A percentile compares a stretch with the other conserved stretches of the same genome.
Evolutionary conservation across 2,329 filamentous ascomycete species (phyloP).

Genomic region (Cadophora sp.): DNA sequence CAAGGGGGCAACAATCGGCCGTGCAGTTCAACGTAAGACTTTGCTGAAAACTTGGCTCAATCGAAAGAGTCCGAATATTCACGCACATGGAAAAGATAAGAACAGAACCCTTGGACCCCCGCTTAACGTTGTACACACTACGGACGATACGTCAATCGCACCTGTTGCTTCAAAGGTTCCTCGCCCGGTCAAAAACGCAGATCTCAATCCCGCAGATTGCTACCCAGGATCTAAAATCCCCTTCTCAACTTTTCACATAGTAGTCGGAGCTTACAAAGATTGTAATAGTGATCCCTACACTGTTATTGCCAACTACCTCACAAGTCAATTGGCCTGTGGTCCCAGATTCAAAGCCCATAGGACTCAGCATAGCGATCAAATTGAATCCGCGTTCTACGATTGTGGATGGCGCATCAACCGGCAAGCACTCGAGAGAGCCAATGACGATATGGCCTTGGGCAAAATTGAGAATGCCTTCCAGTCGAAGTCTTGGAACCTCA

Average conservation of each 20-base stretch:
- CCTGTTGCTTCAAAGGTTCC: not conserved
- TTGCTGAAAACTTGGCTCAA: slow-evolving; percentile 21
- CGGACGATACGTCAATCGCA: not conserved
- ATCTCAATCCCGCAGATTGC: not conserved
- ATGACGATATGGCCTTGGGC: slow-evolving; percentile 19
- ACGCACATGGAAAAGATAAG: slow-evolving; percentile 20
- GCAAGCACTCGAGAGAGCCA: slow-evolving; percentile 19
- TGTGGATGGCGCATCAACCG: slow-evolving; percentile 32
- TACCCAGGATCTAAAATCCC: slow-evolving; percentile 29
- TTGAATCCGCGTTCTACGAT: slow-evolving; percentile 31
- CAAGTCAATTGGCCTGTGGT: slow-evolving; percentile 1
- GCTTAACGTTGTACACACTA: slow-evolving; percentile 26
- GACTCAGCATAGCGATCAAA: slow-evolving; percentile 16
- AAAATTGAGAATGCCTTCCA: slow-evolving; percentile 16
- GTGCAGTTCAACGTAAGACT: not conserved
- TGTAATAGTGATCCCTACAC: not conserved
- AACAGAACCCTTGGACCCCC: slow-evolving; percentile 22
- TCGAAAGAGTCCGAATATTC: slow-evolving; percentile 17
- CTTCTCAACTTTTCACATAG: slow-evolving; percentile 20
- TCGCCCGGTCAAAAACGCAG: not conserved
- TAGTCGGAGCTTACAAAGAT: slow-evolving; percentile 14
- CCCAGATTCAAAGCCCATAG: too few relatives aligned
- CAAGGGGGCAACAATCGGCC: slow-evolving; percentile 4
- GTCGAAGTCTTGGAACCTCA: slow-evolving; percentile 14
- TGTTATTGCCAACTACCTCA: slow-evolving; percentile 26